Conservation (phyloP, 176 grass and related monocot species). For the Avena eriantha region DNA sequence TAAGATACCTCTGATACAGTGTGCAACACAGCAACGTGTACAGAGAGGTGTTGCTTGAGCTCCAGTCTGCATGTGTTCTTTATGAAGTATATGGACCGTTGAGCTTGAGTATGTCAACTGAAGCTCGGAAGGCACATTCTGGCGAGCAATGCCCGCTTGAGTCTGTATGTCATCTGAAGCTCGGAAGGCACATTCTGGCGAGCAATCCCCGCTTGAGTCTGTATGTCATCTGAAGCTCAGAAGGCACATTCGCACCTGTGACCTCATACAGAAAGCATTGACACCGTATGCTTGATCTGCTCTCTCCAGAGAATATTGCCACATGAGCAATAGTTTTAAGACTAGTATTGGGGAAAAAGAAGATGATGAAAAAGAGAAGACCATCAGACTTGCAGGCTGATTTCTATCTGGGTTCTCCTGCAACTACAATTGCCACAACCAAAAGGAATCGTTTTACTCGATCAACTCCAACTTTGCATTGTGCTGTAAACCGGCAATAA, state of each 20-base stretch:
- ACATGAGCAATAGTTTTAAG: not conserved
- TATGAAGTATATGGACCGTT: not conserved
- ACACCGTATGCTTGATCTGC: no score
- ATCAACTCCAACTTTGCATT: constrained; percentile 5
- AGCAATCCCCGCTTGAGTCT: no score
- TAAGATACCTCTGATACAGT: not conserved
- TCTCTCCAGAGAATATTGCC: not conserved
- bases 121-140: not conserved
- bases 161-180: not conserved
- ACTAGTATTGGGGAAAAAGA: not conserved
- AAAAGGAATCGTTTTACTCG: not conserved
- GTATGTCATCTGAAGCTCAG: no score
- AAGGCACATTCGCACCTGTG: no score
- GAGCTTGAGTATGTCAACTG: not conserved
- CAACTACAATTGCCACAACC: not conserved
- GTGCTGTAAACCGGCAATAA: not conserved
- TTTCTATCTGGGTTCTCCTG: not conserved
- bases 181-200: not conserved
- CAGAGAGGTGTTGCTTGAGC: not conserved
- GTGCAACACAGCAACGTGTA: not conserved
- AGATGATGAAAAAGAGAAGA: not conserved
- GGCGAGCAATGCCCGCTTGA: not conserved
- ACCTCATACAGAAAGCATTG: no score
- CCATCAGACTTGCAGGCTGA: not conserved
- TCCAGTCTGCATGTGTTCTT: not conserved